A percentile compares a stretch with the other conserved stretches of the same genome.
phyloP scores from a whole-genome alignment of 2,329 filamentous ascomycete species.

The Cladophialophora psammophila region DNA sequence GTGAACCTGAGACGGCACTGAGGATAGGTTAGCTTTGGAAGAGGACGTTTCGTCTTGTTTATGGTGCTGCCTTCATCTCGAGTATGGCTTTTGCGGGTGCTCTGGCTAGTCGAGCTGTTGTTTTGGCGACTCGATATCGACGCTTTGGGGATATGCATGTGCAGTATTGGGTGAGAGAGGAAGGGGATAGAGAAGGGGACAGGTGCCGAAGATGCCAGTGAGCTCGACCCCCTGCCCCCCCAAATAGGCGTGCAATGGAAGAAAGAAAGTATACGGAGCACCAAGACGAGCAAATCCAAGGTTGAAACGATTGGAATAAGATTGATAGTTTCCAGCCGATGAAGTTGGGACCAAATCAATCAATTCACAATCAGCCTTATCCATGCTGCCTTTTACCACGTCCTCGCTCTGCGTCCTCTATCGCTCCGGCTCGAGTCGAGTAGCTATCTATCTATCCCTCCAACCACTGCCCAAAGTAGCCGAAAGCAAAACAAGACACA shows the following conservation, averaged over 20 bases:
- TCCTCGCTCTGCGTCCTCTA: too few species aligned
- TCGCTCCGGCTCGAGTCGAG: too few species aligned
- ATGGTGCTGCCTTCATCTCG: slow-evolving; percentile 13
- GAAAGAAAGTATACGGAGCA: neutral
- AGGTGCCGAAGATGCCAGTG: neutral
- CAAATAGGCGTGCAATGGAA: neutral
- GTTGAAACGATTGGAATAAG: neutral
- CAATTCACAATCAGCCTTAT: neutral
- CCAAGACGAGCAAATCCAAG: neutral
- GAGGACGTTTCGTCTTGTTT: slow-evolving; percentile 29
- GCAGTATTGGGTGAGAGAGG: neutral
- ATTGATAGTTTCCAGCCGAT: neutral
- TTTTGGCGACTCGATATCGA: neutral
- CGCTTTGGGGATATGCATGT: neutral
- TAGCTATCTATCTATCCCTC: too few species aligned
- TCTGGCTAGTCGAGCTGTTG: neutral
- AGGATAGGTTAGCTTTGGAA: slow-evolving; percentile 36
- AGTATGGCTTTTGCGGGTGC: slow-evolving; percentile 1
- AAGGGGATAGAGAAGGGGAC: neutral
- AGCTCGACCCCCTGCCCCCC: neutral
- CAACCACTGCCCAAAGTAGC: too few species aligned
- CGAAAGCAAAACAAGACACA: too few species aligned
- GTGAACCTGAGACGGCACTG: slow-evolving; percentile 39
- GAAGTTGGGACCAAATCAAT: neutral
- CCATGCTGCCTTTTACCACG: too few species aligned